phyloP scores from a whole-genome alignment of 169 alveolate species.

The Babesia bovis region DNA sequence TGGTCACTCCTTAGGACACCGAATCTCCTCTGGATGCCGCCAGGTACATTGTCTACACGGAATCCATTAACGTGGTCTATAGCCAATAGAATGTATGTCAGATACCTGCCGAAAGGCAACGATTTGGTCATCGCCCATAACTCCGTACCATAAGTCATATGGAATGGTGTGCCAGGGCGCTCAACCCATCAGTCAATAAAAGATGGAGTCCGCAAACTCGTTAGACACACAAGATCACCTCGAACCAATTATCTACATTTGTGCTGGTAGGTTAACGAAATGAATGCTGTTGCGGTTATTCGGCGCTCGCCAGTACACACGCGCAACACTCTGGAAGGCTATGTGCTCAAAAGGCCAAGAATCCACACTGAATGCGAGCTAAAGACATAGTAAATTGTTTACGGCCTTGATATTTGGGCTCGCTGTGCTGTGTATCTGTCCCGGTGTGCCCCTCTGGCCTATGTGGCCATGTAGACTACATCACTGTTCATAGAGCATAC shows the following conservation, averaged over 20 bases:
- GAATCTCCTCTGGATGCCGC: background rate
- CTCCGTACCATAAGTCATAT: background rate
- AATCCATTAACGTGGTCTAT: background rate
- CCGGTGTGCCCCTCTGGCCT: too few species aligned
- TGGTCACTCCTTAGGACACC: slow-evolving; percentile 36
- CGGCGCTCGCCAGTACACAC: background rate
- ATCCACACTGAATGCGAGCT: too few species aligned
- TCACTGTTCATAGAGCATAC: too few species aligned
- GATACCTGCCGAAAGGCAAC: background rate
- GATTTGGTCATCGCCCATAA: slow-evolving; percentile 4
- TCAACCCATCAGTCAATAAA: slow-evolving; percentile 14
- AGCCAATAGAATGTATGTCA: background rate
- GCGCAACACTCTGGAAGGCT: slow-evolving; percentile 10
- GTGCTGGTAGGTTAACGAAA: slow-evolving; percentile 51
- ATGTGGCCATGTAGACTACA: too few species aligned
- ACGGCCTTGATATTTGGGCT: too few species aligned
- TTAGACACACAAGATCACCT: slow-evolving; percentile 37
- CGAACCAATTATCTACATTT: slow-evolving; percentile 65
- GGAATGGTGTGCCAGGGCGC: background rate
- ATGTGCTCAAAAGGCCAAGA: background rate
- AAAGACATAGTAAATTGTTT: too few species aligned
- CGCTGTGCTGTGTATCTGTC: too few species aligned
- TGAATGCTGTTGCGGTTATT: too few species aligned
- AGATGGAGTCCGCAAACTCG: slow-evolving; percentile 25
- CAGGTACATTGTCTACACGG: slow-evolving; percentile 7